phyloP scores from a whole-genome alignment of 225 moss, liverwort and hornwort genomes.

The Neckera pumila region DNA sequence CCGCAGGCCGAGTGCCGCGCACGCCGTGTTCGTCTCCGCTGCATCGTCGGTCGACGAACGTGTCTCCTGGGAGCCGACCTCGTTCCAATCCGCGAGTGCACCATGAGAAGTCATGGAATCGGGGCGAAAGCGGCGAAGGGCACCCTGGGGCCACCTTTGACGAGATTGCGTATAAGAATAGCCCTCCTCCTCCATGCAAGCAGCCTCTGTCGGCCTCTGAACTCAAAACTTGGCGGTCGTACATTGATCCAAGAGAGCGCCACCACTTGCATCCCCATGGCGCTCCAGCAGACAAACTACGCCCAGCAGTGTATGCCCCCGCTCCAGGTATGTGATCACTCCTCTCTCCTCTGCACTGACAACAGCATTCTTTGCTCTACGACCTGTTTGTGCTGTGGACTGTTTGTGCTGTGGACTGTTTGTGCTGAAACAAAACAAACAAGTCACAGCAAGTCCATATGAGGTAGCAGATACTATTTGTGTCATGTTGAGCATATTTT shows the following conservation, averaged over 20 bases:
- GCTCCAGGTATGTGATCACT: neutral
- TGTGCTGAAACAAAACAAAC: neutral
- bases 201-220: neutral
- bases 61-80: neutral
- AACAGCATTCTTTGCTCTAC: neutral
- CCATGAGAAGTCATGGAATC: slow-evolving; percentile 2
- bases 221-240: neutral
- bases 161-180: neutral
- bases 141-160: neutral
- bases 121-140: neutral
- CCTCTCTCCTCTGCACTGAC: neutral
- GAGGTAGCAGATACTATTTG: neutral
- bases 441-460: neutral
- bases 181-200: neutral
- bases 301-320: neutral
- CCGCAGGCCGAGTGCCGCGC: neutral
- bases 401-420: neutral
- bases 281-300: neutral
- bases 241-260: neutral
- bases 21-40: slow-evolving; percentile 5
- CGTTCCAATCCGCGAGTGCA: neutral
- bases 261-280: neutral
- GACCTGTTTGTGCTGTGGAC: neutral
- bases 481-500: neutral
- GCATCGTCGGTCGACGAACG: neutral